A percentile compares a stretch with the other conserved stretches of the same genome.
Evolutionary conservation across 306 rosid genomes (phyloP).

Genomic region (Quercus bicolor): DNA sequence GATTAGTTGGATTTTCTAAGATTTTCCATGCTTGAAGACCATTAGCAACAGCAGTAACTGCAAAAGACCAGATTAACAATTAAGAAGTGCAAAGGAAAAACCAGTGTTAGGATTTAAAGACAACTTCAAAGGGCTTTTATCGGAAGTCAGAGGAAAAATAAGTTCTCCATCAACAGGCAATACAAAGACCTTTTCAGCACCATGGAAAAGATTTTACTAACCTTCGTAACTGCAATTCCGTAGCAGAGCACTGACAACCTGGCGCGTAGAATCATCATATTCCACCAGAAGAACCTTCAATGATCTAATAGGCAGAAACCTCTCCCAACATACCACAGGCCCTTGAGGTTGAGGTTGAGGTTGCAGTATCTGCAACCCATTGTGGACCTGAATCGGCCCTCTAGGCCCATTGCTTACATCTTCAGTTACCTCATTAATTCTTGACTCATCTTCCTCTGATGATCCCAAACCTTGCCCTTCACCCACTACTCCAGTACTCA

Average conservation of each 20-base stretch:
- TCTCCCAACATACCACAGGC: constrained; percentile 42
- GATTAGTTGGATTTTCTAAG: constrained; percentile 74
- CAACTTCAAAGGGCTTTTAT: constrained; percentile 3
- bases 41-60: constrained; percentile 62
- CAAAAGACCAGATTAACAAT: constrained; percentile 25
- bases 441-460: constrained; percentile 31
- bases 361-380: constrained; percentile 38
- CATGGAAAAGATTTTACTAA: constrained; percentile 12
- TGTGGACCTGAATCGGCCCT: constrained; percentile 37
- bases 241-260: constrained; percentile 56
- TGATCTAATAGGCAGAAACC: constrained; percentile 55
- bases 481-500: constrained; percentile 30
- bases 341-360: constrained; percentile 43
- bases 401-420: constrained; percentile 32
- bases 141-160: not conserved
- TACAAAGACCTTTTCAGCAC: constrained; percentile 14
- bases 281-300: constrained; percentile 64
- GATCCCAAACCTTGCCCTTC: constrained; percentile 42
- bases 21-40: constrained; percentile 88
- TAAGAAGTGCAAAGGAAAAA: not conserved
- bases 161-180: constrained; percentile 1
- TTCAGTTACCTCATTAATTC: constrained; percentile 25
- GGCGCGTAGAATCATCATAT: constrained; percentile 62
- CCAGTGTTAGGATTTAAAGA: not conserved
- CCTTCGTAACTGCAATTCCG: constrained; percentile 67